These are phyloP conservation scores for Beauveria asiatica DNA, from an alignment of 2,329 filamentous ascomycete genomes.

Conservation along the genomic window DNA sequence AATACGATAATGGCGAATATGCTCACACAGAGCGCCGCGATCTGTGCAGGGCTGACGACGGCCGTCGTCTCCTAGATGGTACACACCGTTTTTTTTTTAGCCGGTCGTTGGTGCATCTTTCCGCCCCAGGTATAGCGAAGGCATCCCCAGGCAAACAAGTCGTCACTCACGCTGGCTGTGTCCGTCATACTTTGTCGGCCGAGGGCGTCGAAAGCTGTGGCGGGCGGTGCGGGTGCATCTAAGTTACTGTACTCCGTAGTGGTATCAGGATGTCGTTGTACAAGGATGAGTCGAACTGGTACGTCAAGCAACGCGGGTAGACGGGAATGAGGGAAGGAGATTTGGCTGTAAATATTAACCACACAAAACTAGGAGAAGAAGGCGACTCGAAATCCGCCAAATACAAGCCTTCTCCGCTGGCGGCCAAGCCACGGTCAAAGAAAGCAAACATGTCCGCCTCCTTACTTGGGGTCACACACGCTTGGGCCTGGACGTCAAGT, in stretches of 20 bases:
- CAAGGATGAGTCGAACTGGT: background rate
- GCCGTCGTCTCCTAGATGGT: background rate
- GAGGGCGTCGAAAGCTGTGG: no score
- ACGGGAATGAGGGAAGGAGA: no score
- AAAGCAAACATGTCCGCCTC: no score
- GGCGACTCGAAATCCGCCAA: no score
- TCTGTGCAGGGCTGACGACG: conserved; percentile 34
- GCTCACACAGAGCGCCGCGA: conserved; percentile 52
- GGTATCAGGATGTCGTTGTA: background rate
- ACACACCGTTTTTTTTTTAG: background rate
- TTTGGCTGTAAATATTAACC: no score
- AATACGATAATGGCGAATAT: conserved; percentile 34
- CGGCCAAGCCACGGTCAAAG: no score
- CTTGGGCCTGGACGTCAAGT: no score
- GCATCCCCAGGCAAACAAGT: background rate
- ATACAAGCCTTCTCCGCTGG: no score
- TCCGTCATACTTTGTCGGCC: background rate
- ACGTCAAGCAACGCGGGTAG: no score
- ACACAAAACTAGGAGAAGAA: no score
- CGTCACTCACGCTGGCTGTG: background rate
- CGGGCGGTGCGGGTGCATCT: background rate
- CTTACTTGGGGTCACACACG: no score
- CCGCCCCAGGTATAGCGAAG: background rate
- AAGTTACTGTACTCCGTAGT: background rate
- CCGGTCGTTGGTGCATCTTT: background rate